A percentile compares a stretch with the other conserved stretches of the same genome.
Conservation (phyloP, 139 green algal species). For the Chlorella sorokiniana region DNA sequence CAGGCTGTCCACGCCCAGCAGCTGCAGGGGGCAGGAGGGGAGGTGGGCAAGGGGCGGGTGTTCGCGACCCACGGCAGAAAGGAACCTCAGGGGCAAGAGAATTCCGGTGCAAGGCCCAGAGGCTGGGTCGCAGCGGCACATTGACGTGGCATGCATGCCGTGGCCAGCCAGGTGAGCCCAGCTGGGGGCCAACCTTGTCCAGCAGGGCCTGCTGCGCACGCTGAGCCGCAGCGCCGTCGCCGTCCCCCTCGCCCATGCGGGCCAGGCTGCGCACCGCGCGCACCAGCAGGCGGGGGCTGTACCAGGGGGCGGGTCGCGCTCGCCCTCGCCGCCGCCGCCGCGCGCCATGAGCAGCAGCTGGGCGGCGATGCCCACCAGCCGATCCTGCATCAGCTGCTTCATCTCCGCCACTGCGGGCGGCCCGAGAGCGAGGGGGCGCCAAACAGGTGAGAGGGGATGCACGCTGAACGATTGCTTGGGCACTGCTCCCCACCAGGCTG, state of each 20-base stretch:
- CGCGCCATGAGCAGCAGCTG: slow-evolving; percentile 40
- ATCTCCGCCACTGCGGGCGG: slow-evolving; percentile 18
- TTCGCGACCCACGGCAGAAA: background rate
- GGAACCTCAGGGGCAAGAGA: too few species aligned
- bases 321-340: background rate
- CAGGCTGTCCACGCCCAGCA: slow-evolving; percentile 32
- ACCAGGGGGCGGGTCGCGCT: slow-evolving; percentile 26
- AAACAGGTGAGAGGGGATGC: too few species aligned
- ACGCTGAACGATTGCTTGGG: too few species aligned
- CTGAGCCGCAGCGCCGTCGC: too few species aligned
- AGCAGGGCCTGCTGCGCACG: slow-evolving; percentile 16
- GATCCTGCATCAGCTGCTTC: slow-evolving; percentile 3
- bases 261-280: slow-evolving; percentile 5
- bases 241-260: background rate
- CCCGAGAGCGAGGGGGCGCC: background rate
- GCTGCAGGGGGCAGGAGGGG: slow-evolving; percentile 11
- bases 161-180: too few species aligned
- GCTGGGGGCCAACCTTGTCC: background rate
- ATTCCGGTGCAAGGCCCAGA: too few species aligned
- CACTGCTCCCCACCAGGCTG: too few species aligned
- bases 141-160: too few species aligned
- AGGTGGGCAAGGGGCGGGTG: background rate
- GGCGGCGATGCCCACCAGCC: slow-evolving; percentile 18
- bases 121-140: too few species aligned
- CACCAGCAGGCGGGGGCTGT: slow-evolving; percentile 5